Evolutionary conservation across 2,329 filamentous ascomycete species (phyloP), one percentile per base, ranked within the genome.

Genomic region (Neoscytalidium dimidiatum): DNA sequence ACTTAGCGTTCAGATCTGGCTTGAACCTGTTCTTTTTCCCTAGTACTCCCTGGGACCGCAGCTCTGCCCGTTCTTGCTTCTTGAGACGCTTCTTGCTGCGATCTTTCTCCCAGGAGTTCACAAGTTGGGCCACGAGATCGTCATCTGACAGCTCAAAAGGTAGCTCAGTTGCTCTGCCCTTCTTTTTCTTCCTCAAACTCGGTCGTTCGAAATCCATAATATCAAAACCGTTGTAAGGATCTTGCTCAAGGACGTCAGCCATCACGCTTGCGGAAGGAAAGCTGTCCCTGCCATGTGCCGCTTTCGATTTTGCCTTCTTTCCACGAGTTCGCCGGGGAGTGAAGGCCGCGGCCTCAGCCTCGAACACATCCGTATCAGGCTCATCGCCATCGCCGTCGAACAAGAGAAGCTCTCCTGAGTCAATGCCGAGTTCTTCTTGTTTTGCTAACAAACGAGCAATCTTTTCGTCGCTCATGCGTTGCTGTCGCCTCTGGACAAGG

Each of bases 121-220:
- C 73, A 13, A 83, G 43, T 19, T 77, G 73, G 19, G 77, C 75
- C 31, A 77, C 76, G 31, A 82, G 71, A 4, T 82, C 81, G 0
- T 77, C 75, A 57, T 83, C 81, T 3, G 79, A 80, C 0, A 82
- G 68, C 11, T 77, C 78, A 14, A 82, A 77, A 4, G 82, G 80
- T 51, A 84, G 76, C 61, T 83, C 80, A 51, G 81, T 82, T 67
- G 86, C 85, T 14, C 83, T 82, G 48, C 86, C 87, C 75, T 91
- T 92, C 68, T 84, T 81, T 71, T 87, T 89, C 67, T 84, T 87
- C 64, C 83, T 85, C 5, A 93, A 75, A 62, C 88, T 92, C 1
- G 89, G 88, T 28, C 88, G 84, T 17, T 91, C 85, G 78, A 91
- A 92, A 71, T 96, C 92, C 89, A 95, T 94, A 49, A 96, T 82